Percentiles rank a stretch among this genome's conserved stretches.
These are phyloP conservation scores for Thielaviopsis musarum DNA, from an alignment of 2,329 filamentous ascomycete genomes.

Conservation along the genomic window DNA sequence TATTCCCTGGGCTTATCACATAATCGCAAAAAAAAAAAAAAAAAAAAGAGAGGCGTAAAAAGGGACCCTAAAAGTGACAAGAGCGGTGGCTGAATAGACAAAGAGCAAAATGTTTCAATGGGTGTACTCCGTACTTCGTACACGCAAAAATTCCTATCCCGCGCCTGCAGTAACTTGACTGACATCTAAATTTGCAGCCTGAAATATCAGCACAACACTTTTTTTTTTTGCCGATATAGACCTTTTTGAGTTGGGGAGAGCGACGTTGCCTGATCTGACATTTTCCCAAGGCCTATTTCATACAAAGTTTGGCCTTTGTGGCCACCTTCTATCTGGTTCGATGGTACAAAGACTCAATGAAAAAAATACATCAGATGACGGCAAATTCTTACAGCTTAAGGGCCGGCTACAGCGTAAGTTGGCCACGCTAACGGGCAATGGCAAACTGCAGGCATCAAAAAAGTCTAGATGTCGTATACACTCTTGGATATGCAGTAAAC, in stretches of 20 bases:
- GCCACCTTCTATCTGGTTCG: not conserved
- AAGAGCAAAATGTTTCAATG: no score
- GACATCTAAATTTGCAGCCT: not conserved
- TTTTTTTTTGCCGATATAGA: not conserved
- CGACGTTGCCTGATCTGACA: not conserved
- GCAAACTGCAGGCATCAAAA: no score
- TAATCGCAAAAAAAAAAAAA: no score
- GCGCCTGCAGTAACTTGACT: not conserved
- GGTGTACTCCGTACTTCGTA: not conserved
- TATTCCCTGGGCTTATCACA: no score
- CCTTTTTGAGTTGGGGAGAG: no score
- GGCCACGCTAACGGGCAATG: no score
- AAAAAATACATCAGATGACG: not conserved
- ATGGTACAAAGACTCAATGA: not conserved
- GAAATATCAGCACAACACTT: not conserved
- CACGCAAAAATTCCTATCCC: not conserved
- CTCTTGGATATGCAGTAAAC: not conserved
- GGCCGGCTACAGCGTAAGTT: not conserved
- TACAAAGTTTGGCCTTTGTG: not conserved
- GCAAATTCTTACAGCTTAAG: not conserved
- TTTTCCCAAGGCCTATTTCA: not conserved
- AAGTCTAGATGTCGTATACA: no score
- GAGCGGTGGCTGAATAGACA: no score
- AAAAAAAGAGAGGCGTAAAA: no score
- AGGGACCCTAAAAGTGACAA: no score